A percentile compares a stretch with the other conserved stretches of the same genome.
phyloP scores from a whole-genome alignment of 305 asterid genomes.

The Ruellia speciosa region DNA sequence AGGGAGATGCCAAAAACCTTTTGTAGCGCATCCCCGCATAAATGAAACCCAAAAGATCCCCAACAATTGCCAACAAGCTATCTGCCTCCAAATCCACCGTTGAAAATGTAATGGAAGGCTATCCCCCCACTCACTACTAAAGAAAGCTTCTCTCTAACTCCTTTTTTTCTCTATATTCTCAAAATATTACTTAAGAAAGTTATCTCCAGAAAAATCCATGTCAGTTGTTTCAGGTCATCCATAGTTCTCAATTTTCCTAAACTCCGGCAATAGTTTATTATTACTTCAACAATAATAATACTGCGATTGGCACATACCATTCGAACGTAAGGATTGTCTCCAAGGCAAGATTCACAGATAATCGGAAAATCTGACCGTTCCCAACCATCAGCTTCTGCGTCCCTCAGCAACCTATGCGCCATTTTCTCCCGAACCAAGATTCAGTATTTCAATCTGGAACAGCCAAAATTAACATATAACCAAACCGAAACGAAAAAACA shows the following conservation, averaged over 20 bases:
- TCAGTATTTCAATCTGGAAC: conserved; percentile 7
- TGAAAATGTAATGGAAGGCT: not conserved
- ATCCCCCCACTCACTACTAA: too few species aligned
- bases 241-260: conserved; percentile 2
- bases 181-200: not conserved
- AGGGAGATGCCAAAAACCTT: not conserved
- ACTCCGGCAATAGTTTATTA: not conserved
- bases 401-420: conserved; percentile 87
- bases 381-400: conserved; percentile 94
- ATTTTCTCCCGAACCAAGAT: conserved; percentile 27
- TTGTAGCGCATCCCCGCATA: not conserved
- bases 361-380: conserved; percentile 88
- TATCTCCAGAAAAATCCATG: not conserved
- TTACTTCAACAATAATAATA: not conserved
- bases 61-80: not conserved
- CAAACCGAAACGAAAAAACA: not conserved
- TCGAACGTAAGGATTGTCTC: conserved; percentile 84
- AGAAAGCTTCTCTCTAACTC: too few species aligned
- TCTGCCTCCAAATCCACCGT: not conserved
- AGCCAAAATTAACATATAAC: not conserved
- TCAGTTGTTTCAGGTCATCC: not conserved
- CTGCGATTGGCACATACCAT: conserved; percentile 35
- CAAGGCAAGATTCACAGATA: conserved; percentile 88
- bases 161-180: too few species aligned
- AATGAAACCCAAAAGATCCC: conserved; percentile 3